A percentile compares a stretch with the other conserved stretches of the same genome.
Evolutionary conservation across 345 rosid species (phyloP).

Genomic region (Bruguiera parviflora): DNA sequence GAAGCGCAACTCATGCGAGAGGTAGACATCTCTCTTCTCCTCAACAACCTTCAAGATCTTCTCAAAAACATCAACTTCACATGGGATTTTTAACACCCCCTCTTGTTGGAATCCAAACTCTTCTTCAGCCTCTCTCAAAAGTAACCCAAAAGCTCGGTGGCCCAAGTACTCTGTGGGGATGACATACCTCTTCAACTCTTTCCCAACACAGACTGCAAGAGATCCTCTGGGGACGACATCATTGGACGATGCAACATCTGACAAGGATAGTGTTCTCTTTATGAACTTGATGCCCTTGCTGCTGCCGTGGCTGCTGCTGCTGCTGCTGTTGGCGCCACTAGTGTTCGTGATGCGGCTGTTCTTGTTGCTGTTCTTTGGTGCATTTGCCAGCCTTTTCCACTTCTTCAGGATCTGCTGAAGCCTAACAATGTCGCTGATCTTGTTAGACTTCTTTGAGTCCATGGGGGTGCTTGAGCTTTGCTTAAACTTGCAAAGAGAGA

Average conservation of each 20-base stretch:
- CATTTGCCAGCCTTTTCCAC: conserved; percentile 22
- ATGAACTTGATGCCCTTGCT: conserved; percentile 29
- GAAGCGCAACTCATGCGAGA: conserved; percentile 32
- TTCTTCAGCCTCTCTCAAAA: conserved; percentile 26
- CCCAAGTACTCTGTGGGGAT: conserved; percentile 24
- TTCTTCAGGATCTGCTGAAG: conserved; percentile 27
- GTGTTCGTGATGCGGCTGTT: background rate
- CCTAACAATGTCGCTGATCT: conserved; percentile 32
- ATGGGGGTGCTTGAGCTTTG: background rate
- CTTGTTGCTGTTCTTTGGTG: conserved; percentile 1
- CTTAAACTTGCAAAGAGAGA: background rate
- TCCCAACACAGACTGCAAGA: conserved; percentile 26
- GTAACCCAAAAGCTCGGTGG: conserved; percentile 21
- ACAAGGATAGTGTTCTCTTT: conserved; percentile 25
- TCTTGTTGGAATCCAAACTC: conserved; percentile 33
- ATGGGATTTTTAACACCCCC: conserved; percentile 47
- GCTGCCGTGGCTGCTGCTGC: background rate
- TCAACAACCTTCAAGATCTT: conserved; percentile 51
- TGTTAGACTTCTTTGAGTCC: conserved; percentile 21
- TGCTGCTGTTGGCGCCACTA: background rate
- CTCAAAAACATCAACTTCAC: conserved; percentile 53
- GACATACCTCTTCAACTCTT: conserved; percentile 26
- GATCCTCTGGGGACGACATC: conserved; percentile 25
- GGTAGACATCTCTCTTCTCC: conserved; percentile 34
- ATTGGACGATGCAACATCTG: conserved; percentile 10